A percentile compares a stretch with the other conserved stretches of the same genome.
Conservation (phyloP, 139 green algal genomes). For the Coelastrella sp. region DNA sequence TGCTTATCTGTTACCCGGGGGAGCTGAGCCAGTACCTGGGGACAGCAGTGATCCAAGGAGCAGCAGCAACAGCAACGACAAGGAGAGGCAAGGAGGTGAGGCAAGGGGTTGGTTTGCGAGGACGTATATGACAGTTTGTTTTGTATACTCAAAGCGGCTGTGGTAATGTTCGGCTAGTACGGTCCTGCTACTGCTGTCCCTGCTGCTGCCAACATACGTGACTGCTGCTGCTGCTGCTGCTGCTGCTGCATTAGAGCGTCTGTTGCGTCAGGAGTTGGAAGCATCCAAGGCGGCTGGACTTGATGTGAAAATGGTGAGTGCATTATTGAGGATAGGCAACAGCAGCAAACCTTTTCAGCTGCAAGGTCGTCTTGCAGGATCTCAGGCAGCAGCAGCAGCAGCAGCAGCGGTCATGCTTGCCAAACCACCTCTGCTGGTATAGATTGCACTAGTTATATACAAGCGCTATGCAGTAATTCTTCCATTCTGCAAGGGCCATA, state of each 20-base stretch:
- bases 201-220: no score
- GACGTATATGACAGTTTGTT: neutral
- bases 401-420: neutral
- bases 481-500: no score
- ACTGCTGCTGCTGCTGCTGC: conserved; percentile 25
- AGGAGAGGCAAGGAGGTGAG: conserved; percentile 5
- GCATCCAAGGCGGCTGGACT: conserved; percentile 23
- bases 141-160: neutral
- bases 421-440: neutral
- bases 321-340: no score
- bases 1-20: neutral
- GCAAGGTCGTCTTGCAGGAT: no score
- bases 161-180: neutral
- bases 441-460: no score
- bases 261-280: conserved; percentile 40
- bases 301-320: conserved; percentile 21
- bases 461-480: no score
- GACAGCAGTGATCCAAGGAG: conserved; percentile 32
- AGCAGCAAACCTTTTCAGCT: no score
- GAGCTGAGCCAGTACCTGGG: conserved; percentile 22
- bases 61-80: conserved; percentile 1
- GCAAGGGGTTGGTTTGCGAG: no score
- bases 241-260: conserved; percentile 24
- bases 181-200: neutral
- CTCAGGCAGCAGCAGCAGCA: neutral